Evolutionary conservation across 176 grass and related monocot species (phyloP), one percentile per base, ranked within the genome.

Genomic region (Avena eriantha): DNA sequence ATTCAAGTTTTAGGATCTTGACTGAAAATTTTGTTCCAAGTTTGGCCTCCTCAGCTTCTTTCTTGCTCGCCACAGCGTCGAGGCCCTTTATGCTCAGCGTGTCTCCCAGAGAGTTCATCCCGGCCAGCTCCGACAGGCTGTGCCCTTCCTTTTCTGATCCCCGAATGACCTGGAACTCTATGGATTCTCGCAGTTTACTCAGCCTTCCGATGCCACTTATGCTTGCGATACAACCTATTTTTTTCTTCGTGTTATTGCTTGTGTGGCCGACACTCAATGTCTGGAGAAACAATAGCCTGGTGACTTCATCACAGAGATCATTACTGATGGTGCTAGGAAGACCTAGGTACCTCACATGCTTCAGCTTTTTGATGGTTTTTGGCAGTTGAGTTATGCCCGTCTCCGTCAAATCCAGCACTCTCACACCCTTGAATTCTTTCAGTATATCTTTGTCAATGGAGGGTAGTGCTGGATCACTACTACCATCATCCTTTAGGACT

Each of bases 1-100:
- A 80, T 23, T 80, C 6, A 43, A 80, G 57, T 22, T 63, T 63
- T 0, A 80, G 77, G 59, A 46, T 10, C 77, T 61, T 26, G 8
- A 80, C 8, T 9, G 39, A 9, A 10, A 0, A 3, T 22, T 79
- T 79, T 1, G 0, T 23, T 3, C 0, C 12, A 15, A 79, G 56
- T 0, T 16, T 6, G 9, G 56, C 77, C 0, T 59, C n/a, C 77
- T 45, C 3, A 8, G 77, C 77, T 61, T 79, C 77, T 2, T 79
- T 1, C 21, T 43, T 79, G 56, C 21, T 19, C 14, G 8, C 3
- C 13, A 79, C 57, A 2, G 12, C 39, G 5, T 79, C 77, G 4
- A 79, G 77, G 35, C 77, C 55, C 21, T 8, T 61, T 45, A 79
- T 63, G 36, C 35, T 79, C 21, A 79, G 77, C 7, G 1, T 61